Conservation (phyloP, 2,329 filamentous ascomycete species). For the Aplosporella prunicola region DNA sequence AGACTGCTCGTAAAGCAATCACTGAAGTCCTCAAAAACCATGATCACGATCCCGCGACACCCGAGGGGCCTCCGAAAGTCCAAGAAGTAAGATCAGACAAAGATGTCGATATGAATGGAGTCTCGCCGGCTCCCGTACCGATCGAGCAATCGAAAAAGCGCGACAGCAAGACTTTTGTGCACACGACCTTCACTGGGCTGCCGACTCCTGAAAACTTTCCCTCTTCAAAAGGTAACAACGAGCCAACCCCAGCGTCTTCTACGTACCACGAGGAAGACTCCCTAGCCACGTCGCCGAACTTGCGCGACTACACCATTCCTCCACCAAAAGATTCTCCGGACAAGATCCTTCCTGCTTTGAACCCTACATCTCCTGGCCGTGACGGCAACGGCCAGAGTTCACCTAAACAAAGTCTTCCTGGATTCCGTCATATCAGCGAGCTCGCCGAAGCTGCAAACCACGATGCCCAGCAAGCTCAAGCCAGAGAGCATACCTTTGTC, state of each 20-base stretch:
- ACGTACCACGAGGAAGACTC: slow-evolving; percentile 17
- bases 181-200: no score
- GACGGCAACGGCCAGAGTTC: slow-evolving; percentile 20
- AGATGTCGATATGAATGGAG: slow-evolving; percentile 7
- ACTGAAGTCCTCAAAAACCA: no score
- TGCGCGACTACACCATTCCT: slow-evolving; percentile 25
- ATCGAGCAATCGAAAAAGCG: neutral
- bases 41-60: no score
- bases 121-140: slow-evolving; percentile 1
- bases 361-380: slow-evolving; percentile 21
- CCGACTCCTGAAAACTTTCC: slow-evolving; percentile 6
- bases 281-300: slow-evolving; percentile 20
- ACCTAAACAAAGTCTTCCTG: slow-evolving; percentile 23
- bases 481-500: slow-evolving; percentile 17
- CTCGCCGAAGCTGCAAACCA: slow-evolving; percentile 26
- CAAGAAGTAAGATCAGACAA: slow-evolving; percentile 2
- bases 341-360: slow-evolving; percentile 27
- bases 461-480: slow-evolving; percentile 20
- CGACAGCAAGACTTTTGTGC: no score
- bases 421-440: slow-evolving; percentile 25
- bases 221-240: neutral
- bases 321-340: slow-evolving; percentile 19
- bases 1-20: no score
- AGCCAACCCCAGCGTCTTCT: slow-evolving; percentile 11
- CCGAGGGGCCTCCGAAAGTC: no score